Base-by-base conservation (phyloP, 1,284 basidiomycete genomes). In the Ustilago nuda region DNA sequence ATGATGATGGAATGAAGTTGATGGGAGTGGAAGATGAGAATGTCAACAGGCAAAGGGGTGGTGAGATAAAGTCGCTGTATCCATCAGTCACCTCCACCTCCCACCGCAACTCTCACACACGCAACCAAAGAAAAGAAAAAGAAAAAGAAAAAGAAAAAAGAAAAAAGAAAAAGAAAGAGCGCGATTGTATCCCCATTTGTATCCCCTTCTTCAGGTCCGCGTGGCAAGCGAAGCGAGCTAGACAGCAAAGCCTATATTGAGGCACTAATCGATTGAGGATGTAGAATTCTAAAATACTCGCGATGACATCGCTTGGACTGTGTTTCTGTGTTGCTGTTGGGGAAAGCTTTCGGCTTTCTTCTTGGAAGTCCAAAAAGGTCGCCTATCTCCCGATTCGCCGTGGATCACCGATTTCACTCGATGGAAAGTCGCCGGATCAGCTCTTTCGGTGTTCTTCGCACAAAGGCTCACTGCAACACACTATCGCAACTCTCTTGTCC, bases 51-150 rank as follows among this genome's bases (percentile, higher is more conserved):
- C 17, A 45, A 13, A 11, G 6, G n/a, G 23, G n/a, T 43, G 13
- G 39, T 41, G 43, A 62, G 60, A 62, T 37, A 50, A 27, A 62
- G 60, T 41, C 35, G 51, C 55, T 45, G 35, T 41, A 41, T 33
- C 56, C 9, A 45, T 23, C 46, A 50, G 35, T 56, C 61, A 50
- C 61, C 35, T 27, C 56, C 23, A 27, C 23, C 23, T 27, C 23
- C 23, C 23, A 27, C 23, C 23, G 23, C 23, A 27, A 27, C 23
- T 37, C 54, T 56, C 54, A 12, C 36, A 5, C n/a, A 45, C 43
- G 43, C n/a, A 45, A 45, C 9, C 4, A 19, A 45, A 19, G 19
- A 19, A 19, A 19, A 45, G 43, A 4, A 5, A 45, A 41, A 17
- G 4, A n/a, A 17, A 41, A 17, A 41, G n/a, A 19, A 45, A 45